Evolutionary conservation across 2,329 filamentous ascomycete species (phyloP).

Genomic region (Pyricularia pennisetigena): DNA sequence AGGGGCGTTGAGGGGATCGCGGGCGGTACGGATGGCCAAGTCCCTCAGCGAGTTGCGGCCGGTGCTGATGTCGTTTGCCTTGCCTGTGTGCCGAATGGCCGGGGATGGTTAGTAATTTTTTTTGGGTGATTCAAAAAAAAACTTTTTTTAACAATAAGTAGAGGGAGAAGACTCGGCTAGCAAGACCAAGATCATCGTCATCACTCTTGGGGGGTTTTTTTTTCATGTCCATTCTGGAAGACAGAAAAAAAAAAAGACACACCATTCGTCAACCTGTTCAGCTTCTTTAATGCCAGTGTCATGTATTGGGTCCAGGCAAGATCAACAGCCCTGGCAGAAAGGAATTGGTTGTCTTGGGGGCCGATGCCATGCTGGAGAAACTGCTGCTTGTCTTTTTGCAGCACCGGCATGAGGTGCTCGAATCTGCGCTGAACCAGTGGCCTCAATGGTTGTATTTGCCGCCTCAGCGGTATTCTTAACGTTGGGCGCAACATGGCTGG

Average conservation of each 20-base stretch:
- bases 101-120: background rate
- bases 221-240: background rate
- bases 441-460: slow-evolving; percentile 9
- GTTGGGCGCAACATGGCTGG: slow-evolving; percentile 5
- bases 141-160: slow-evolving; percentile 4
- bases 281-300: slow-evolving; percentile 58
- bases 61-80: slow-evolving; percentile 39
- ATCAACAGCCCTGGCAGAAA: slow-evolving; percentile 60
- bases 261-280: slow-evolving; percentile 70
- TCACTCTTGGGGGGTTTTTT: no score
- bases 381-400: slow-evolving; percentile 9
- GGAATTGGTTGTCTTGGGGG: slow-evolving; percentile 31
- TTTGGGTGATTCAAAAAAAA: no score
- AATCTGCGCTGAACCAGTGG: slow-evolving; percentile 23
- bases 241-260: slow-evolving; percentile 19
- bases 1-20: slow-evolving; percentile 65
- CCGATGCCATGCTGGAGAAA: slow-evolving; percentile 39
- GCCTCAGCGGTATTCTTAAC: slow-evolving; percentile 4
- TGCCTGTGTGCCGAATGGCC: slow-evolving; percentile 34
- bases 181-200: background rate
- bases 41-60: slow-evolving; percentile 41
- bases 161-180: background rate
- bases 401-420: slow-evolving; percentile 19
- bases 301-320: slow-evolving; percentile 82
- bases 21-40: slow-evolving; percentile 66